phyloP scores from a whole-genome alignment of 2,329 filamentous ascomycete species.

The Orbilia ellipsospora region DNA sequence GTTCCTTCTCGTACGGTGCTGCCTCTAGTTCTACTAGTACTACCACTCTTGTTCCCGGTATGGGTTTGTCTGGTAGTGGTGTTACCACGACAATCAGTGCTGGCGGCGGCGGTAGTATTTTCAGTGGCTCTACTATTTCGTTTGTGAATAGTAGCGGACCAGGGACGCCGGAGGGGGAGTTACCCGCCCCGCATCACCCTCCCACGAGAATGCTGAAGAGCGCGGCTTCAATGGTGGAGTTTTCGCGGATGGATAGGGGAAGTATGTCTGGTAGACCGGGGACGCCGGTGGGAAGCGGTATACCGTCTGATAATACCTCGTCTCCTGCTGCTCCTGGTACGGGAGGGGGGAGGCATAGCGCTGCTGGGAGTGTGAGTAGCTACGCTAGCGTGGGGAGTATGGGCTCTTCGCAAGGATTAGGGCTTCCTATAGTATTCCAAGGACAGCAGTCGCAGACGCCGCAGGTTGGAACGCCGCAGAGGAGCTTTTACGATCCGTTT shows the following conservation, averaged over 20 bases:
- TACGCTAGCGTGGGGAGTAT: slow-evolving; percentile 47
- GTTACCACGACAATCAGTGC: not conserved
- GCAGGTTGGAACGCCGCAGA: slow-evolving; percentile 20
- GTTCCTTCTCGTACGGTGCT: slow-evolving; percentile 39
- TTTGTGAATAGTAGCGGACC: slow-evolving; percentile 25
- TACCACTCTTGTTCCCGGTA: slow-evolving; percentile 21
- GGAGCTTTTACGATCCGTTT: slow-evolving; percentile 46
- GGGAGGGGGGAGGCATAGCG: slow-evolving; percentile 33
- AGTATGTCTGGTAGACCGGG: slow-evolving; percentile 24
- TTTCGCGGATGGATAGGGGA: slow-evolving; percentile 48
- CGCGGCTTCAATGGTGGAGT: slow-evolving; percentile 53
- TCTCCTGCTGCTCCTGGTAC: slow-evolving; percentile 19
- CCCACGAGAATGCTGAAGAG: slow-evolving; percentile 38
- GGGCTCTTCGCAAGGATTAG: slow-evolving; percentile 23
- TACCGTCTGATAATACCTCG: slow-evolving; percentile 2
- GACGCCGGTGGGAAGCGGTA: slow-evolving; percentile 10
- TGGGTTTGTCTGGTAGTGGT: not conserved
- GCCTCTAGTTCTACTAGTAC: slow-evolving; percentile 29
- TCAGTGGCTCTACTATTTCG: slow-evolving; percentile 16
- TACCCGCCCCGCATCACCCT: slow-evolving; percentile 5
- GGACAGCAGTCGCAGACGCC: slow-evolving; percentile 22
- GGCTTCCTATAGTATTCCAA: slow-evolving; percentile 35
- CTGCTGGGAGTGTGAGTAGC: slow-evolving; percentile 48
- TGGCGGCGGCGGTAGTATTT: not conserved
- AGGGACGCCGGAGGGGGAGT: slow-evolving; percentile 14